Base-by-base conservation (phyloP, 768 basidiomycete genomes). In the Amanita pseudoporphyria region DNA sequence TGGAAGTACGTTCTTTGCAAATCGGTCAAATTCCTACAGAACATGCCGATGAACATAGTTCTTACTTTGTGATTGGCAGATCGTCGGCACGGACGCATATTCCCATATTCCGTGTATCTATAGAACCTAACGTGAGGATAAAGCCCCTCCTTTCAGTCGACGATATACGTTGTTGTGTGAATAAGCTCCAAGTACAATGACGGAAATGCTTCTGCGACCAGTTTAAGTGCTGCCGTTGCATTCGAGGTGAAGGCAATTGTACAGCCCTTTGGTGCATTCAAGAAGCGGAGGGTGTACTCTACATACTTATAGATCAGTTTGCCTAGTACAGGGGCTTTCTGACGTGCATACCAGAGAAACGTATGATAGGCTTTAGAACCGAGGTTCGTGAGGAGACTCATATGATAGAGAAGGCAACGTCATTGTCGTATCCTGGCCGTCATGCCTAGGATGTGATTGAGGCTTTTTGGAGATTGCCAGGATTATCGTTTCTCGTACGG, bases 211-310 rank as follows among this genome's bases (percentile, higher is more conserved):
- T 92, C 88, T 30, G 87, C 89, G 35, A 91, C 75, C 28, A 92
- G 73, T 58, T 89, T 90, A 56, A 92, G 70, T 0, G 88, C 87
- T 5, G 73, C 83, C 6, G 82, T 82, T 6, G 88, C 83, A 59
- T 91, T 91, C 9, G 83, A 67, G 3, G 87, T 90, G 64, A 90
- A 91, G 42, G 91, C 70, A 47, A 90, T 87, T 9, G 84, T 80
- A 61, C 88, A 91, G 0, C 82, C 84, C 19, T 76, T 71, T 5
- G 85, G 74, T 14, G 88, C 89, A 35, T 74, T 72, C 62, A 92
- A 87, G 67, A 87, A 89, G 5, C 82, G 69, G 7, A 92, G 74
- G 1, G 90, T 72, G 55, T 84, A 87, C 62, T 84, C 81, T 62
- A 68, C 13, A 33, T 21, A 7, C 35, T 22, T 22, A n/a, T 13